A percentile compares a stretch with the other conserved stretches of the same genome.
Conservation (phyloP, 2,329 filamentous ascomycete genomes). For the Aspergillus piperis region DNA sequence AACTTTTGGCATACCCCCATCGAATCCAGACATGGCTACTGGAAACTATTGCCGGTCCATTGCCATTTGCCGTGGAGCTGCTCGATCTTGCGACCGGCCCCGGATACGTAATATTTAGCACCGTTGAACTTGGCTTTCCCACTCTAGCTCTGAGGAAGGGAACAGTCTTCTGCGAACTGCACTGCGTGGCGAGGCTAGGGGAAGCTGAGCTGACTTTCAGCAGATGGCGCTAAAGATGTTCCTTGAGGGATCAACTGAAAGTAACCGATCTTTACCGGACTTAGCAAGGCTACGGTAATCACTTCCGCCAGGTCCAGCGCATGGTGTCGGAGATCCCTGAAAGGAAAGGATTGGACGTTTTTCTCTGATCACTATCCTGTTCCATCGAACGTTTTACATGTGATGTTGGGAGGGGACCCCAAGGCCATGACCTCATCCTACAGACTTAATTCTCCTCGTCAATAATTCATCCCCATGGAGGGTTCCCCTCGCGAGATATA, state of each 20-base stretch:
- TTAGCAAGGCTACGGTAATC: constrained; percentile 9
- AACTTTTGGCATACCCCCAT: constrained; percentile 6
- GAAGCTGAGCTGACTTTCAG: neutral
- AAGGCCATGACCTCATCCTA: neutral
- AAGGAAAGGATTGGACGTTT: neutral
- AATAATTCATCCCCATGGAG: neutral
- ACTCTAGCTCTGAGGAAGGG: neutral
- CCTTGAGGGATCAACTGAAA: constrained; percentile 13
- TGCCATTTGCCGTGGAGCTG: neutral
- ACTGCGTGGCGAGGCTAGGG: neutral
- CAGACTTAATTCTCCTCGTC: neutral
- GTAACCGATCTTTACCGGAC: constrained; percentile 17
- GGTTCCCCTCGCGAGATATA: neutral
- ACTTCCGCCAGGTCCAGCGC: constrained; percentile 1
- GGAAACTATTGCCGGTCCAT: neutral
- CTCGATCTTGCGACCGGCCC: neutral
- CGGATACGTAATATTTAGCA: neutral
- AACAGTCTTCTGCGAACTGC: neutral
- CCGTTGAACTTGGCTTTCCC: neutral
- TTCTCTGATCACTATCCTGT: neutral
- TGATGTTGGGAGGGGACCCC: neutral
- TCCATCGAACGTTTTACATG: constrained; percentile 3
- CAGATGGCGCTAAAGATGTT: constrained; percentile 3
- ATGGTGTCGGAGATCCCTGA: constrained; percentile 4
- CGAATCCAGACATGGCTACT: neutral